phyloP scores from a whole-genome alignment of 2,329 filamentous ascomycete species.

The Delphinella strobiligena region DNA sequence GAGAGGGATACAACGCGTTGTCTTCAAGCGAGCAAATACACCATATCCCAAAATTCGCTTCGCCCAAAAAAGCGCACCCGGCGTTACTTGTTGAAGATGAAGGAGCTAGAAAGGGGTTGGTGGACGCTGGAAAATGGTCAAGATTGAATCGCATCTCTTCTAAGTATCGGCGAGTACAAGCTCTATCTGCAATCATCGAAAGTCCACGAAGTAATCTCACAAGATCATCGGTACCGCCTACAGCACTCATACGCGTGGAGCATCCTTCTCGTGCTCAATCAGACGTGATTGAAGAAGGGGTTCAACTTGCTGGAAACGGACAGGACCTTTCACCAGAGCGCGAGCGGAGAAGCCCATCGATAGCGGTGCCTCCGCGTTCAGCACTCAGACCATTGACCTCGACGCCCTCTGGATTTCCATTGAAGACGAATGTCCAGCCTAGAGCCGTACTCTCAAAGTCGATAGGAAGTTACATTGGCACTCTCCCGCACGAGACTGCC shows the following conservation, averaged over 20 bases:
- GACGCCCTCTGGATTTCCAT: slow-evolving; percentile 10
- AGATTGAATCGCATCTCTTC: slow-evolving; percentile 5
- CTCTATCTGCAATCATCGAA: slow-evolving; percentile 27
- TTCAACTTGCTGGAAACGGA: slow-evolving; percentile 9
- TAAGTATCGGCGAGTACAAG: slow-evolving; percentile 2
- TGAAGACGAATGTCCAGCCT: not conserved
- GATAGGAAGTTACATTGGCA: slow-evolving; percentile 13
- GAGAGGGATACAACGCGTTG: slow-evolving; percentile 29
- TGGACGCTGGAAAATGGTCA: slow-evolving; percentile 1
- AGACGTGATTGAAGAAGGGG: not conserved
- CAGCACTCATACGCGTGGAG: slow-evolving; percentile 4
- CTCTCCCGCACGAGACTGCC: slow-evolving; percentile 11
- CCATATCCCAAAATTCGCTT: slow-evolving; percentile 2
- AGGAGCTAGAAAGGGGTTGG: not conserved
- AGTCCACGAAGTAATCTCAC: slow-evolving; percentile 18
- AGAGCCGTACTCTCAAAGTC: slow-evolving; percentile 16
- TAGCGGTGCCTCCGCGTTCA: not conserved
- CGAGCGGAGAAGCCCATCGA: slow-evolving; percentile 3
- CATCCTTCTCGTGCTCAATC: slow-evolving; percentile 16
- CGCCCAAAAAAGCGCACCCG: slow-evolving; percentile 1
- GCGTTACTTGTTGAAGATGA: slow-evolving; percentile 4
- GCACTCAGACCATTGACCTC: not conserved
- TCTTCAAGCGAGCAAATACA: slow-evolving; percentile 26
- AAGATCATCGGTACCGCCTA: not conserved
- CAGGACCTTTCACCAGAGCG: slow-evolving; percentile 12